Conservation (phyloP, 2,329 filamentous ascomycete genomes). For the Bipolaris oryzae region DNA sequence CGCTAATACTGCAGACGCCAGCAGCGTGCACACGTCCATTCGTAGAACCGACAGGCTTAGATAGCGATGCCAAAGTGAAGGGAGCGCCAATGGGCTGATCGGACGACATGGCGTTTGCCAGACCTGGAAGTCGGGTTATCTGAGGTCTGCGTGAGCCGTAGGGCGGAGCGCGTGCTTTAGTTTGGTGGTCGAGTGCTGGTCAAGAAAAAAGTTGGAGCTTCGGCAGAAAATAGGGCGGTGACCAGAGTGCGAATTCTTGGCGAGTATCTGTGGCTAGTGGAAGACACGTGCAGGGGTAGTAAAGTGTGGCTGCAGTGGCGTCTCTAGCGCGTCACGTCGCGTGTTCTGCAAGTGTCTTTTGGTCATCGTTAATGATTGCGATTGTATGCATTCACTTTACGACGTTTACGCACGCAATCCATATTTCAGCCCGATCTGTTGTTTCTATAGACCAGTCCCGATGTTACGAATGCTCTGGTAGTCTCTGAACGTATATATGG, state of each 20-base stretch:
- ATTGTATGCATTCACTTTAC: slow-evolving; percentile 8
- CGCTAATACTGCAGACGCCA: slow-evolving; percentile 60
- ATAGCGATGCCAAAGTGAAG: slow-evolving; percentile 52
- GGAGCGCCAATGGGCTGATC: slow-evolving; percentile 46
- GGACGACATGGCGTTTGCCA: slow-evolving; percentile 46
- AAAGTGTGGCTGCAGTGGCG: slow-evolving; percentile 14
- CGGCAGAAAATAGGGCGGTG: slow-evolving; percentile 26
- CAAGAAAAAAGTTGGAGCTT: slow-evolving; percentile 35
- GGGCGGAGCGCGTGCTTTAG: slow-evolving; percentile 21
- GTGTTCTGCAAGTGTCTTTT: slow-evolving; percentile 12
- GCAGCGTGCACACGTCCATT: slow-evolving; percentile 51
- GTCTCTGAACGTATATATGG: slow-evolving; percentile 38
- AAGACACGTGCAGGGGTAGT: background rate
- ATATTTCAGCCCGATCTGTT: background rate
- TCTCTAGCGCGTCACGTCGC: slow-evolving; percentile 20
- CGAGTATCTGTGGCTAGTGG: slow-evolving; percentile 16
- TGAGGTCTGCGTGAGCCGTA: slow-evolving; percentile 33
- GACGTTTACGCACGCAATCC: slow-evolving; percentile 5
- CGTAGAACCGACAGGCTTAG: slow-evolving; percentile 50
- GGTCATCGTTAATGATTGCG: slow-evolving; percentile 2
- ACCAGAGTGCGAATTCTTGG: slow-evolving; percentile 19
- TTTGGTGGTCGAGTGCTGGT: slow-evolving; percentile 16
- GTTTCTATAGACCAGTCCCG: background rate
- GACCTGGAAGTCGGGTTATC: slow-evolving; percentile 19
- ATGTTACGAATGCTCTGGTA: slow-evolving; percentile 25